Conservation (phyloP, 441 rosid species). For the Biscutella laevigata region DNA sequence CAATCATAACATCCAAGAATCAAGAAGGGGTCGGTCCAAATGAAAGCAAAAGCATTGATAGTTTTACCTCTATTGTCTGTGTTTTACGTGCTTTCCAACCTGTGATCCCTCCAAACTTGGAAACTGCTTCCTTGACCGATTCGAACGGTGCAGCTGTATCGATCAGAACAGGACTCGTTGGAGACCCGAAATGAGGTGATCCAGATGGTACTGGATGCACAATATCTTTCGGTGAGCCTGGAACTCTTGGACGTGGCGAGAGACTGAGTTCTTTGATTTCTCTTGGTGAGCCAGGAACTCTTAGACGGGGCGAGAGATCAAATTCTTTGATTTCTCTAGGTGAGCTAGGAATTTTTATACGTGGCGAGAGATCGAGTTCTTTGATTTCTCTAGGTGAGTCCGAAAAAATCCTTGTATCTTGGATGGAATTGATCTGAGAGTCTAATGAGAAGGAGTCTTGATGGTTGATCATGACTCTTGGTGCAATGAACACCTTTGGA, state of each 20-base stretch:
- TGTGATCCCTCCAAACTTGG: conserved; percentile 87
- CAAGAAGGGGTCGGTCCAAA: not conserved
- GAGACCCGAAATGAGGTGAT: conserved; percentile 21
- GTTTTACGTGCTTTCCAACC: conserved; percentile 93
- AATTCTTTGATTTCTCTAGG: no score
- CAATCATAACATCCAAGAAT: not conserved
- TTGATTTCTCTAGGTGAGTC: conserved; percentile 25
- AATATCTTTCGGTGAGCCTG: conserved; percentile 25
- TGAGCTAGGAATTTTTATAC: no score
- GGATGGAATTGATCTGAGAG: conserved; percentile 22
- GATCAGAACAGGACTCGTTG: conserved; percentile 29
- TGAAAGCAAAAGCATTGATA: not conserved
- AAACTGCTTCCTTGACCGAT: conserved; percentile 88
- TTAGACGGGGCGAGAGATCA: no score
- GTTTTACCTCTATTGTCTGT: conserved; percentile 69
- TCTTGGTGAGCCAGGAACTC: no score
- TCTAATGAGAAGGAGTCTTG: conserved; percentile 26
- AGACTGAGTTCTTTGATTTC: no score
- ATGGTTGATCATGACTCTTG: conserved; percentile 17
- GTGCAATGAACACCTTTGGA: conserved; percentile 22
- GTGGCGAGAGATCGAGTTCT: conserved; percentile 13
- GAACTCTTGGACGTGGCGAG: conserved; percentile 24
- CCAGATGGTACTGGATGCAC: conserved; percentile 18
- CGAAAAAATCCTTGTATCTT: conserved; percentile 28
- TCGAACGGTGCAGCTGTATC: conserved; percentile 86